Evolutionary conservation across 495 filamentous ascomycete species (phyloP).

Genomic region (Evernia prunastri): DNA sequence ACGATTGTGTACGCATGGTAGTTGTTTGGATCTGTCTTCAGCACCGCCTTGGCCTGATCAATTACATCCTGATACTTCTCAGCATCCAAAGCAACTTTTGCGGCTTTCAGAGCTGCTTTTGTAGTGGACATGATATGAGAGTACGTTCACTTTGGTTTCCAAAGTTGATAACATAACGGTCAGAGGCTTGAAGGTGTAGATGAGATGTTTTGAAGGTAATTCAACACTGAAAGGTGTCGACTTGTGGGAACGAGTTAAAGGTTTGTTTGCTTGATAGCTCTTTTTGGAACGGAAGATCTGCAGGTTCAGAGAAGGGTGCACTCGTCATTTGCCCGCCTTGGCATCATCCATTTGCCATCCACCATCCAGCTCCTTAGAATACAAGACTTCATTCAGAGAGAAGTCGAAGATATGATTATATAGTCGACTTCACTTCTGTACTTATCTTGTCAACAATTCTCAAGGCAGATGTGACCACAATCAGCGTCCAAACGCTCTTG

Average conservation of each 20-base stretch:
- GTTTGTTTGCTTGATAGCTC: neutral
- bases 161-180: neutral
- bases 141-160: neutral
- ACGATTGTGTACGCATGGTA: slow-evolving; percentile 60
- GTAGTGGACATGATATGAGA: slow-evolving; percentile 42
- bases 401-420: neutral
- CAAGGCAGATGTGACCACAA: neutral
- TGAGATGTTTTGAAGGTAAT: neutral
- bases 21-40: slow-evolving; percentile 66
- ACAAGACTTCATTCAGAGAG: too few relatives aligned
- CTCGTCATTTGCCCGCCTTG: neutral
- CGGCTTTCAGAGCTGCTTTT: slow-evolving; percentile 79
- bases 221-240: neutral
- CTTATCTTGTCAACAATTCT: neutral
- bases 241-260: neutral
- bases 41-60: slow-evolving; percentile 55
- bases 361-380: too few relatives aligned
- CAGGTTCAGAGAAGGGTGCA: too few relatives aligned
- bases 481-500: neutral
- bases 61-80: slow-evolving; percentile 72
- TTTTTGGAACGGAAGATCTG: neutral
- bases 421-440: neutral
- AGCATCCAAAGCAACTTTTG: slow-evolving; percentile 69
- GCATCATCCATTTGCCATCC: too few relatives aligned
- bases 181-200: neutral